Percentiles rank a stretch among this genome's conserved stretches.
Conservation (phyloP, 352 stramenopile genomes). For the Paralagenidium karlingii region DNA sequence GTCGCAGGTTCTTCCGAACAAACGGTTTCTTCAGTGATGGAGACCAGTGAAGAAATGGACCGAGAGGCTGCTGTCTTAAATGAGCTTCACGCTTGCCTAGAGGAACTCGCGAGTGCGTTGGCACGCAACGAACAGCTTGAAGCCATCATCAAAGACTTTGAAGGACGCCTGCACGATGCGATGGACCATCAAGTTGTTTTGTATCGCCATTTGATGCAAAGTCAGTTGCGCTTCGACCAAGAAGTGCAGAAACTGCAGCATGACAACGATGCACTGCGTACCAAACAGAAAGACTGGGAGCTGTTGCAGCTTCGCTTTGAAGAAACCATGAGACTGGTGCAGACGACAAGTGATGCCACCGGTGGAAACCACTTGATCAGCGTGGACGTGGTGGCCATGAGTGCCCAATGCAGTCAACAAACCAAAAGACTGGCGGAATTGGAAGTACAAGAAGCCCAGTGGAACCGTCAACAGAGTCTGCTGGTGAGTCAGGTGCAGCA, state of each 20-base stretch:
- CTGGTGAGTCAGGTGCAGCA: conserved; percentile 29
- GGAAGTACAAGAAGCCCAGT: conserved; percentile 72
- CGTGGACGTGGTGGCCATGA: neutral
- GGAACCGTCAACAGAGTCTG: conserved; percentile 50
- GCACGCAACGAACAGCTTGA: conserved; percentile 33
- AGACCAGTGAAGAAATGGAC: conserved; percentile 40
- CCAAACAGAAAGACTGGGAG: conserved; percentile 23
- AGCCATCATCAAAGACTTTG: conserved; percentile 25
- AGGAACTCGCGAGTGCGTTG: conserved; percentile 38
- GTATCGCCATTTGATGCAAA: conserved; percentile 48
- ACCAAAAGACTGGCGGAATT: conserved; percentile 58
- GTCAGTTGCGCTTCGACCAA: conserved; percentile 15
- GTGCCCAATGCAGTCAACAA: neutral
- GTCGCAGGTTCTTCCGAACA: conserved; percentile 5
- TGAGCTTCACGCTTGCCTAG: conserved; percentile 52
- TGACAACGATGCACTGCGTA: conserved; percentile 24
- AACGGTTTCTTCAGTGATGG: conserved; percentile 15
- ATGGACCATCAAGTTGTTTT: conserved; percentile 64
- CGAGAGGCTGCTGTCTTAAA: conserved; percentile 44
- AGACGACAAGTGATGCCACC: neutral
- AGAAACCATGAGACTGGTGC: neutral
- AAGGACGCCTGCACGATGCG: conserved; percentile 34
- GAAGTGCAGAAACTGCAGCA: conserved; percentile 23
- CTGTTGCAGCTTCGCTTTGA: conserved; percentile 25
- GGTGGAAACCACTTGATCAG: neutral